phyloP scores from a whole-genome alignment of 148 eudicot species.

The Dysphania ambrosioides region DNA sequence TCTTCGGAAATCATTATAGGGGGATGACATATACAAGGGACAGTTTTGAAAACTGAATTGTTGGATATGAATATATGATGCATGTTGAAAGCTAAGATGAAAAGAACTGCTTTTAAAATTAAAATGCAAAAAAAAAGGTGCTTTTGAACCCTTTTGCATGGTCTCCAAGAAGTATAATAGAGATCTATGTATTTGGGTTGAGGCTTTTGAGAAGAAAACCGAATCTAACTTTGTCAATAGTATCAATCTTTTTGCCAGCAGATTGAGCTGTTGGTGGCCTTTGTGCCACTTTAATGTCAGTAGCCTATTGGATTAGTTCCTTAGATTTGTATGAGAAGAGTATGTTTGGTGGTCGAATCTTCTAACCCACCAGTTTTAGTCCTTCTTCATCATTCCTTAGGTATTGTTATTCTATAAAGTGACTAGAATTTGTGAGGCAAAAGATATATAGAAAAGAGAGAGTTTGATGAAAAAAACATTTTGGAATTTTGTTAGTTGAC shows the following conservation, averaged over 20 bases:
- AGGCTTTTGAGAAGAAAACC: conserved; percentile 19
- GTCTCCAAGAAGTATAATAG: conserved; percentile 37
- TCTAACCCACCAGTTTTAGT: conserved; percentile 29
- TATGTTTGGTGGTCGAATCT: conserved; percentile 13
- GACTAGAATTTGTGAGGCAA: too few species aligned
- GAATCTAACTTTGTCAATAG: conserved; percentile 9
- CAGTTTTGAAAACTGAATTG: too few species aligned
- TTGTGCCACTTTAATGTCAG: not conserved
- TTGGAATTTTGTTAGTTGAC: too few species aligned
- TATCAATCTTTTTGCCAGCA: conserved; percentile 14
- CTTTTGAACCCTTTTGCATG: conserved; percentile 39
- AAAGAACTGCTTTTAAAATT: not conserved
- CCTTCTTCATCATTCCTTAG: conserved; percentile 22
- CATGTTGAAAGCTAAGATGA: too few species aligned
- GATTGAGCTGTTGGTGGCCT: not conserved
- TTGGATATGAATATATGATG: conserved; percentile 7
- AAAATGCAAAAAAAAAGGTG: conserved; percentile 16
- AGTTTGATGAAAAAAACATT: too few species aligned
- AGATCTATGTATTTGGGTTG: conserved; percentile 22
- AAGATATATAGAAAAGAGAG: too few species aligned
- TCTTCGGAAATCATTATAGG: not conserved
- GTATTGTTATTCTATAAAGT: too few species aligned
- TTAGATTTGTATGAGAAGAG: conserved; percentile 3
- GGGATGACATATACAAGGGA: not conserved
- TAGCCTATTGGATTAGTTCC: not conserved